These are phyloP conservation scores for Gardenia jasminoides DNA, from an alignment of 257 asterid genomes.

Conservation along the genomic window DNA sequence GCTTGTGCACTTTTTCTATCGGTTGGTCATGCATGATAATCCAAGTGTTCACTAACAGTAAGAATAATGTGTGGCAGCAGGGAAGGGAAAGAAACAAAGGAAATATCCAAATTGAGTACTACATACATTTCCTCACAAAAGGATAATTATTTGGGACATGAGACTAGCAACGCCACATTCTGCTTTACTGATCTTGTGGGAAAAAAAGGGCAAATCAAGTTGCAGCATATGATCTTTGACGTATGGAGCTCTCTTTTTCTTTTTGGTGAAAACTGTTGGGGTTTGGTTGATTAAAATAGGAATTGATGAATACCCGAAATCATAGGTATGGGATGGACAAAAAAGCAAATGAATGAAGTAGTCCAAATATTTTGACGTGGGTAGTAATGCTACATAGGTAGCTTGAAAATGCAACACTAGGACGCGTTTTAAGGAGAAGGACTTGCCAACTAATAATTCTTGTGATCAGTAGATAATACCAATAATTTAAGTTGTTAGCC, in stretches of 20 bases:
- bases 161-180: background rate
- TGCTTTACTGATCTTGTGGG: background rate
- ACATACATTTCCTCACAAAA: background rate
- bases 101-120: background rate
- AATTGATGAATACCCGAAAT: background rate
- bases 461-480: background rate
- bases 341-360: slow-evolving; percentile 26
- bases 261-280: background rate
- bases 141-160: background rate
- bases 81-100: background rate
- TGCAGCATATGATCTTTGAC: background rate
- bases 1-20: slow-evolving; percentile 30
- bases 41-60: slow-evolving; percentile 2
- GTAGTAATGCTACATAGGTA: slow-evolving; percentile 28
- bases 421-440: slow-evolving; percentile 60
- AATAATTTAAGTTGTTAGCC: background rate
- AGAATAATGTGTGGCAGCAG: slow-evolving; percentile 10
- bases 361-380: slow-evolving; percentile 35
- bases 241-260: background rate
- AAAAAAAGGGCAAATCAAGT: background rate
- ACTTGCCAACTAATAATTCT: slow-evolving; percentile 45
- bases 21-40: background rate
- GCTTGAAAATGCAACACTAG: slow-evolving; percentile 50
- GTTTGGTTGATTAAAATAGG: background rate
- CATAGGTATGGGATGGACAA: slow-evolving; percentile 16